Base-by-base conservation (phyloP, 1,139 yeast genomes). In the Kurtzmaniella quercitrusa region DNA sequence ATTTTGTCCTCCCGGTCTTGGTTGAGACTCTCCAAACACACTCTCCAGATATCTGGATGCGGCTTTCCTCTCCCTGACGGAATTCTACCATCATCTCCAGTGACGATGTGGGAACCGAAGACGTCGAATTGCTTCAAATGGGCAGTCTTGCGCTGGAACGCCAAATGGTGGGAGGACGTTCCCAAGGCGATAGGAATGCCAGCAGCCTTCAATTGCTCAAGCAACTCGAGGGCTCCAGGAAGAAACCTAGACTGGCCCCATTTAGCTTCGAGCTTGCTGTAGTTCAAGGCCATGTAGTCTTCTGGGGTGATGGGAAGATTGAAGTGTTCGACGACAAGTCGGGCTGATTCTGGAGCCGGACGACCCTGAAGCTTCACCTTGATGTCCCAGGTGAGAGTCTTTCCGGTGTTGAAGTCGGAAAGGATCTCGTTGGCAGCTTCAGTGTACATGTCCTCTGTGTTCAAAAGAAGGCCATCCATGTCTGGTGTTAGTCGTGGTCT, bases 391-490 rank as follows among this genome's bases (percentile, higher is more conserved):
- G 94, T 84, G 50, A 93, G 70, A 1, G 86, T 82, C 3, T 39
- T 24, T 0, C 90, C 90, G 53, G 83, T 86, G 29, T 85, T 89
- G 54, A 77, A 83, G 46, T 73, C 70, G 10, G 79, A 79, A 37
- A 93, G 73, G 5, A 89, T 63, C 44, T 79, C 82, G 41, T 84
- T 77, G 37, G 87, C 70, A 3, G 86, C 85, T 47, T 80, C 80
- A 0, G 98, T 91, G 62, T 93, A 93, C 46, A 90, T 73, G 50
- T 87, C 95, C 63, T 93, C 98, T 2, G 97, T 86, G 65, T 91
- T 88, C 58, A 93, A 77, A 50, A 93, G 70, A 24, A 95, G 78
- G 2, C 98, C 98, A 60, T 93, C 98, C 97, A 93, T 90, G 70
- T 93, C 91, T 74, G 15, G 31, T 34, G 60, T 58, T 57, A 54